A percentile compares a stretch with the other conserved stretches of the same genome.
These are phyloP conservation scores for Stephania cephalantha DNA, from an alignment of 164 flowering plant species.

Conservation along the genomic window DNA sequence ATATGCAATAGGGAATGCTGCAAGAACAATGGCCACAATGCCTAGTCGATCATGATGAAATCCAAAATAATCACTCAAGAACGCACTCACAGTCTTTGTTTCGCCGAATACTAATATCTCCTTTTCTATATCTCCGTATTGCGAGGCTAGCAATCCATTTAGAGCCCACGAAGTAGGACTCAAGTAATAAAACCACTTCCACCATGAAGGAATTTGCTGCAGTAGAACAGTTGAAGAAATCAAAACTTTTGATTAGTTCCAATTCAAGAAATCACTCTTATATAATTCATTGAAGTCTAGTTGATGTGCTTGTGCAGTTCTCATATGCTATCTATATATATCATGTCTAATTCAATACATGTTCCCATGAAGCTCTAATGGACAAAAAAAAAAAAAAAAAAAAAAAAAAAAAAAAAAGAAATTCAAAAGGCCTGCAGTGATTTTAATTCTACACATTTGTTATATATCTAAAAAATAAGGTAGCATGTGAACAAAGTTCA, in stretches of 20 bases:
- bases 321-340: background rate
- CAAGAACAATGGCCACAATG: constrained; percentile 20
- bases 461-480: background rate
- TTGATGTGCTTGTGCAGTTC: background rate
- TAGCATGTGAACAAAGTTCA: background rate
- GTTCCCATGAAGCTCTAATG: too few relatives aligned
- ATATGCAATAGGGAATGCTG: constrained; percentile 19
- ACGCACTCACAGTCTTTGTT: constrained; percentile 18
- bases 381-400: too few relatives aligned
- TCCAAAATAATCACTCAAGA: constrained; percentile 28
- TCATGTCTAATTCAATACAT: background rate
- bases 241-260: background rate
- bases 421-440: too few relatives aligned
- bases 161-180: constrained; percentile 47
- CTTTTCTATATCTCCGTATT: constrained; percentile 42
- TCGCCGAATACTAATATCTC: constrained; percentile 24
- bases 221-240: background rate
- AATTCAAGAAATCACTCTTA: too few relatives aligned
- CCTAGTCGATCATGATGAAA: constrained; percentile 23
- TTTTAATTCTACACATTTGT: too few relatives aligned
- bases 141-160: constrained; percentile 39
- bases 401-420: too few relatives aligned
- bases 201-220: constrained; percentile 56
- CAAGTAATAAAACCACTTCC: constrained; percentile 46
- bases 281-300: too few relatives aligned